phyloP scores from a whole-genome alignment of 1,139 yeast genomes.

The Zygosaccharomyces pseudobailii region DNA sequence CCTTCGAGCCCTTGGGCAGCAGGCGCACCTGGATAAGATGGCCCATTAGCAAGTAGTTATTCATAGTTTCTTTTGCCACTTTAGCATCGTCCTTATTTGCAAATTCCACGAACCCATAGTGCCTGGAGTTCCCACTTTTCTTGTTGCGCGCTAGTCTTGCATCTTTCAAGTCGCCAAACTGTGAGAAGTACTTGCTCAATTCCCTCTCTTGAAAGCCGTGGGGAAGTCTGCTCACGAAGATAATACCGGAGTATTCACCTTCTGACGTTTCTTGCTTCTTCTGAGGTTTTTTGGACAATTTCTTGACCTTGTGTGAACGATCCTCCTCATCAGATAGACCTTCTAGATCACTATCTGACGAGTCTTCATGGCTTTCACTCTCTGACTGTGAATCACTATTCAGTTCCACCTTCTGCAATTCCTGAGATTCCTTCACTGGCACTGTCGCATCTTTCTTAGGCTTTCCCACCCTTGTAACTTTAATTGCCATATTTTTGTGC shows the following conservation, averaged over 20 bases:
- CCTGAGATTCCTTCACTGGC: not conserved
- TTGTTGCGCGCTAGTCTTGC: conserved; percentile 83
- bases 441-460: conserved; percentile 1
- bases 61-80: conserved; percentile 92
- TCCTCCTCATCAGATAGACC: conserved; percentile 36
- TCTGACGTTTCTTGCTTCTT: conserved; percentile 15
- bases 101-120: conserved; percentile 88
- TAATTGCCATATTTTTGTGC: not conserved
- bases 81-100: conserved; percentile 69
- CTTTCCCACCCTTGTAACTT: not conserved
- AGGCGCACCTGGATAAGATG: conserved; percentile 70
- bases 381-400: conserved; percentile 7
- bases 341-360: conserved; percentile 32
- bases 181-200: conserved; percentile 67
- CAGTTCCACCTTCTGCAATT: conserved; percentile 1
- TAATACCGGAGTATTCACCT: conserved; percentile 49
- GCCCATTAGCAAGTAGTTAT: conserved; percentile 83
- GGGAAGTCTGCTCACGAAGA: conserved; percentile 90
- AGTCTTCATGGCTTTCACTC: conserved; percentile 7
- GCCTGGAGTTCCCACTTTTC: conserved; percentile 87
- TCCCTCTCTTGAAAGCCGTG: conserved; percentile 87
- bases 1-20: conserved; percentile 43
- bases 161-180: conserved; percentile 79
- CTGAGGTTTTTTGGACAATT: conserved; percentile 26
- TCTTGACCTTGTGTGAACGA: conserved; percentile 29